These are phyloP conservation scores for Pythium apleroticum DNA, from an alignment of 352 stramenopile species.

Conservation along the genomic window DNA sequence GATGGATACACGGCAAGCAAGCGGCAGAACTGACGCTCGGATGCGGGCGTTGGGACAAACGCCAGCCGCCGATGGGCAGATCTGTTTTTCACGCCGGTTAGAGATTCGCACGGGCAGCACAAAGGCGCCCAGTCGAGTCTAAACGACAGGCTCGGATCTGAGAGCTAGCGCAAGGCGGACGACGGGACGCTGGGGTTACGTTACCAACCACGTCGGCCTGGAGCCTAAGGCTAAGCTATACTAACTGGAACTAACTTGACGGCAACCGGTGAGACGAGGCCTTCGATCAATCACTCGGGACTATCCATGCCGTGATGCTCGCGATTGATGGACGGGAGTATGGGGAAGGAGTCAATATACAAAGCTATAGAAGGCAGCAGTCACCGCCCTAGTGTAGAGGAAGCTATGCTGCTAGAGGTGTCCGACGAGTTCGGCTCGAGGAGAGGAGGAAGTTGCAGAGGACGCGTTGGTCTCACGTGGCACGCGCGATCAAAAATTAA, in stretches of 20 bases:
- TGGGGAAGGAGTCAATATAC: constrained; percentile 11
- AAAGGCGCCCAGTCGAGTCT: not conserved
- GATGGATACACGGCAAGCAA: not conserved
- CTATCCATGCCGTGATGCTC: too few relatives aligned
- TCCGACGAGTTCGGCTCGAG: not conserved
- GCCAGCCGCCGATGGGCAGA: not conserved
- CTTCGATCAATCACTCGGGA: too few relatives aligned
- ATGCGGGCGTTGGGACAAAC: not conserved
- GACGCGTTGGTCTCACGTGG: not conserved
- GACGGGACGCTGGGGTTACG: constrained; percentile 2
- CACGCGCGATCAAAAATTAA: constrained; percentile 2
- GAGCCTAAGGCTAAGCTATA: not conserved
- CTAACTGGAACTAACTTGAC: not conserved
- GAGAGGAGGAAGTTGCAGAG: not conserved
- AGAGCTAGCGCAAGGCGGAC: not conserved
- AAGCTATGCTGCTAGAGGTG: not conserved
- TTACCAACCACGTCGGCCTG: not conserved
- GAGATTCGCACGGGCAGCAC: constrained; percentile 11
- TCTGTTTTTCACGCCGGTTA: constrained; percentile 11
- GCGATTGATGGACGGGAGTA: not conserved
- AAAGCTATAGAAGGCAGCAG: not conserved
- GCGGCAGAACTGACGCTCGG: too few relatives aligned
- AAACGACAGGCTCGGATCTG: constrained; percentile 6
- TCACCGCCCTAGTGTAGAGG: not conserved
- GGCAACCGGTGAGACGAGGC: not conserved